Conservation (phyloP, 495 filamentous ascomycete species). For the Hypoxylon lenormandii region DNA sequence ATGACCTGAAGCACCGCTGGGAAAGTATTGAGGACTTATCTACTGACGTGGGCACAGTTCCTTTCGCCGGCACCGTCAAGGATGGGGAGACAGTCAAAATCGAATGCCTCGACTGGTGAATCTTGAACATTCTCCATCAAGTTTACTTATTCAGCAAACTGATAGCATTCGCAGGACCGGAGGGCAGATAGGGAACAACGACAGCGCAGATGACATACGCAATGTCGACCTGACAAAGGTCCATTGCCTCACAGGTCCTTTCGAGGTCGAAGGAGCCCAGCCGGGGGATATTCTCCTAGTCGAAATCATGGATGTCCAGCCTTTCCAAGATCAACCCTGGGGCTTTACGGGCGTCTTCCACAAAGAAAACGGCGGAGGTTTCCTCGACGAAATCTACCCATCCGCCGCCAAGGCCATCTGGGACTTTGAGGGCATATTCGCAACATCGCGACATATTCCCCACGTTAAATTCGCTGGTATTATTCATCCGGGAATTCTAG, state of each 20-base stretch:
- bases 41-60: slow-evolving; percentile 66
- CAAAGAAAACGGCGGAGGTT: slow-evolving; percentile 86
- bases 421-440: slow-evolving; percentile 97
- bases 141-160: neutral
- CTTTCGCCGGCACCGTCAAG: slow-evolving; percentile 77
- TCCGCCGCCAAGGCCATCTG: slow-evolving; percentile 94
- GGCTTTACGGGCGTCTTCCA: slow-evolving; percentile 91
- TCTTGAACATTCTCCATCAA: neutral
- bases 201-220: slow-evolving; percentile 86
- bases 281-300: slow-evolving; percentile 89
- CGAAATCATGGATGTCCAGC: slow-evolving; percentile 96
- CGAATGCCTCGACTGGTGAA: slow-evolving; percentile 86
- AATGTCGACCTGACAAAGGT: slow-evolving; percentile 85
- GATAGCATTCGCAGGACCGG: slow-evolving; percentile 65
- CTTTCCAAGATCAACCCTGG: slow-evolving; percentile 87
- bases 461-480: slow-evolving; percentile 88
- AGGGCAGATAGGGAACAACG: slow-evolving; percentile 89
- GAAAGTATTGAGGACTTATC: neutral
- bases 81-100: slow-evolving; percentile 93
- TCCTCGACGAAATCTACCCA: slow-evolving; percentile 90
- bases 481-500: slow-evolving; percentile 93
- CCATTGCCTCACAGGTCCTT: slow-evolving; percentile 91
- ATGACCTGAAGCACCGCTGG: slow-evolving; percentile 38
- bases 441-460: slow-evolving; percentile 89
- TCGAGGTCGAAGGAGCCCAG: slow-evolving; percentile 86